A percentile compares a stretch with the other conserved stretches of the same genome.
These are phyloP conservation scores for Tilletia horrida DNA, from an alignment of 1,284 basidiomycete species.

Conservation along the genomic window DNA sequence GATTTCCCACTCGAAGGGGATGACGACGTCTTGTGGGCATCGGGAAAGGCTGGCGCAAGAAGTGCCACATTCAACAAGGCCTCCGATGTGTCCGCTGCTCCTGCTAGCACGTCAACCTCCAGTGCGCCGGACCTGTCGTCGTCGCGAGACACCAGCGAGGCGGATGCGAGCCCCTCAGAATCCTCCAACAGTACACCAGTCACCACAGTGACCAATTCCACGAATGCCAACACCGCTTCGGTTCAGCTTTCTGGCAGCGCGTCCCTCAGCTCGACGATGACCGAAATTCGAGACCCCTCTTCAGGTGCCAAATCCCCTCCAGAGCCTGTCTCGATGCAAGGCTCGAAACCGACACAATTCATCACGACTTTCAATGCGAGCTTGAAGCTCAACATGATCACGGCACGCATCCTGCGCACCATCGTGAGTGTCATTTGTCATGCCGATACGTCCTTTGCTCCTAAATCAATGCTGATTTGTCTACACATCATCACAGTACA, in stretches of 20 bases:
- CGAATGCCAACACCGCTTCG: no score
- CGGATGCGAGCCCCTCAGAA: neutral
- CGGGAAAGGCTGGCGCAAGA: conserved; percentile 21
- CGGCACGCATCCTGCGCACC: conserved; percentile 45
- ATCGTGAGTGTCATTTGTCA: conserved; percentile 17
- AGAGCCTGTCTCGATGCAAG: conserved; percentile 5
- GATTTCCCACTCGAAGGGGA: conserved; percentile 41
- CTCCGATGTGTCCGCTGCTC: neutral
- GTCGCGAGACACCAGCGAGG: neutral
- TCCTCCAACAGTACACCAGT: no score
- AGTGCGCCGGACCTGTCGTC: neutral
- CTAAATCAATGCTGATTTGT: no score
- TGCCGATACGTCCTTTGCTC: no score
- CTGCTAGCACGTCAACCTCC: neutral
- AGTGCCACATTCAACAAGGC: neutral
- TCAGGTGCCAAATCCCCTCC: neutral
- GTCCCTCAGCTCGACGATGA: no score
- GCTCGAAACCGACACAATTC: neutral
- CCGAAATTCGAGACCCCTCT: conserved; percentile 19
- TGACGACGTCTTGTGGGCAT: conserved; percentile 34
- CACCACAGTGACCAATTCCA: no score
- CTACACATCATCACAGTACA: conserved; percentile 23
- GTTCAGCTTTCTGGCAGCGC: no score
- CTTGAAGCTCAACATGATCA: conserved; percentile 39
- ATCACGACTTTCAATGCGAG: conserved; percentile 37